phyloP scores from a whole-genome alignment of 2,329 filamentous ascomycete genomes.

The Fusarium nisikadoi region DNA sequence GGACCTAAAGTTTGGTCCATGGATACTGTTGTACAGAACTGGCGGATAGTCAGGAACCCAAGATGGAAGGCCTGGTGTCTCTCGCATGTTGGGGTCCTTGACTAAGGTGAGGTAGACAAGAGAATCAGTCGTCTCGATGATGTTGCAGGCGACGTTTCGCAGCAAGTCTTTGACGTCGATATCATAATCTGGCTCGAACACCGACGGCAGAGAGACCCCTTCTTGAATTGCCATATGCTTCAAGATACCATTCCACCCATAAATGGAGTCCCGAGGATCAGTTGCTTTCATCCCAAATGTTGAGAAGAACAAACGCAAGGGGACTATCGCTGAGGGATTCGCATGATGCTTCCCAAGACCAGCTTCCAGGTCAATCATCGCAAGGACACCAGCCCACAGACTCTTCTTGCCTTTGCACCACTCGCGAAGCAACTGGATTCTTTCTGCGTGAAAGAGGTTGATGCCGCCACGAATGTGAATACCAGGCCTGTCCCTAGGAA shows the following conservation, averaged over 20 bases:
- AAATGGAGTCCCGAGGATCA: background rate
- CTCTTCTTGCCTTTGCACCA: constrained; percentile 8
- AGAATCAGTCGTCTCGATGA: background rate
- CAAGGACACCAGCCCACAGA: background rate
- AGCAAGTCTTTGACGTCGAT: background rate
- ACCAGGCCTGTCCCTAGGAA: background rate
- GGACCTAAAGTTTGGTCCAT: background rate
- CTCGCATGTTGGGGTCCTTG: background rate
- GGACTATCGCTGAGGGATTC: background rate
- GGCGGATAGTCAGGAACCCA: background rate
- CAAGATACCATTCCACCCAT: background rate
- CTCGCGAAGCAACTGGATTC: background rate
- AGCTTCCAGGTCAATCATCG: background rate
- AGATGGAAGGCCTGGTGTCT: background rate
- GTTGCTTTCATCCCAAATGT: background rate
- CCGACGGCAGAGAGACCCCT: rapidly evolving
- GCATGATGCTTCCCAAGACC: background rate
- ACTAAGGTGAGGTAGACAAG: background rate
- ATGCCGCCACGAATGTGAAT: background rate
- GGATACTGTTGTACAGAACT: background rate
- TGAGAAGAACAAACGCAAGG: background rate
- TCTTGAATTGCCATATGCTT: background rate
- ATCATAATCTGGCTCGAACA: background rate
- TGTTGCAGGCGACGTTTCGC: background rate
- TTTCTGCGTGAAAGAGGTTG: background rate